Evolutionary conservation across 768 basidiomycete genomes (phyloP).

Genomic region (Boletus vermiculosoides): DNA sequence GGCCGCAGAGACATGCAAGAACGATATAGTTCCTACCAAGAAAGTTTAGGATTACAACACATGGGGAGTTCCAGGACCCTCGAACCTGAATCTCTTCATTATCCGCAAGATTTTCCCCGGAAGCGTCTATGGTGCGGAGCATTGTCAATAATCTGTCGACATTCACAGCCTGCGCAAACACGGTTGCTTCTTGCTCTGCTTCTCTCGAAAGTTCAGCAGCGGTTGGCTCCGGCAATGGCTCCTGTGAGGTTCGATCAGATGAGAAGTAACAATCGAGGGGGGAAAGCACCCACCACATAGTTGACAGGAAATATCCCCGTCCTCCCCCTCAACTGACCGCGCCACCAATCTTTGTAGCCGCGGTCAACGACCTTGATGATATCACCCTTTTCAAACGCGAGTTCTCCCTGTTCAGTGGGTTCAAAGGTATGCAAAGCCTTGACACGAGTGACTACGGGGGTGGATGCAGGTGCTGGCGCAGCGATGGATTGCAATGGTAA

Average conservation of each 20-base stretch:
- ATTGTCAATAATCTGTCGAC: slow-evolving; percentile 79
- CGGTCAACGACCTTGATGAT: slow-evolving; percentile 94
- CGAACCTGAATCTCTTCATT: slow-evolving; percentile 85
- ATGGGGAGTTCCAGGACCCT: slow-evolving; percentile 5
- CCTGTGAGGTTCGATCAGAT: slow-evolving; percentile 40
- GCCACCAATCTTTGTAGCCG: slow-evolving; percentile 96
- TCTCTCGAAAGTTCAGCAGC: slow-evolving; percentile 74
- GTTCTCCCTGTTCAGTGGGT: slow-evolving; percentile 83
- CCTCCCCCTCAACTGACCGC: slow-evolving; percentile 84
- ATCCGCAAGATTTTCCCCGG: slow-evolving; percentile 82
- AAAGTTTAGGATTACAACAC: slow-evolving; percentile 1
- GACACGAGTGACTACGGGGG: slow-evolving; percentile 71
- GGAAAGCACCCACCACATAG: slow-evolving; percentile 69
- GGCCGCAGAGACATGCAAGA: slow-evolving; percentile 86
- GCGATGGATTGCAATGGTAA: slow-evolving; percentile 23
- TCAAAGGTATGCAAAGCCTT: slow-evolving; percentile 87
- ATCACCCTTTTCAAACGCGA: slow-evolving; percentile 90
- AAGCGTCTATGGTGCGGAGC: slow-evolving; percentile 70
- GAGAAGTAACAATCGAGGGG: neutral
- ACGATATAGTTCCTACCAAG: slow-evolving; percentile 78
- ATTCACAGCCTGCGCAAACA: slow-evolving; percentile 83
- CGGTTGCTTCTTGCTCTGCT: slow-evolving; percentile 81
- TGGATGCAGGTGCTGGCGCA: slow-evolving; percentile 10
- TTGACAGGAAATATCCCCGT: slow-evolving; percentile 97
- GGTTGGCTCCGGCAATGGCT: slow-evolving; percentile 83